Conservation (phyloP, 192 early-diverging fungal genomes). For the Funneliformis geosporum region DNA sequence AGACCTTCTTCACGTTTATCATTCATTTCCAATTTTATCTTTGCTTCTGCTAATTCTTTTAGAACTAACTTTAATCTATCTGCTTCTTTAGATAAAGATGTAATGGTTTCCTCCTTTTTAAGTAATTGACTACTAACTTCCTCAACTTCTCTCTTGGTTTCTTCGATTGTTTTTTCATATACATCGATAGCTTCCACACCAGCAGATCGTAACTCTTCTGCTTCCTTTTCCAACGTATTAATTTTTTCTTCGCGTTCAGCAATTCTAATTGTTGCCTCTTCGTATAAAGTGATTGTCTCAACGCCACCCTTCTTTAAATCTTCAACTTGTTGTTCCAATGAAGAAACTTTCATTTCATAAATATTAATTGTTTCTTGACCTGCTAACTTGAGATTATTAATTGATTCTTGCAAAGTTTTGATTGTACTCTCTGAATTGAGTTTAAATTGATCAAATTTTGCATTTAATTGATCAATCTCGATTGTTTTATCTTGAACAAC, state of each 20-base stretch:
- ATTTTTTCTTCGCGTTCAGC: slow-evolving; percentile 41
- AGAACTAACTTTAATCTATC: slow-evolving; percentile 6
- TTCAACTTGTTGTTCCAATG: slow-evolving; percentile 39
- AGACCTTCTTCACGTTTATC: slow-evolving; percentile 28
- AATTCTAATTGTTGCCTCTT: slow-evolving; percentile 36
- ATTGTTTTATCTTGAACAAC: slow-evolving; percentile 40
- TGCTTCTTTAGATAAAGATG: not conserved
- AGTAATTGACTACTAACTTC: slow-evolving; percentile 23
- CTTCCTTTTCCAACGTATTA: slow-evolving; percentile 36
- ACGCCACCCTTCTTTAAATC: slow-evolving; percentile 40
- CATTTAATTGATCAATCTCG: slow-evolving; percentile 24
- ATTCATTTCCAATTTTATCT: slow-evolving; percentile 30
- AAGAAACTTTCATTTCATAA: slow-evolving; percentile 42
- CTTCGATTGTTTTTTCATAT: slow-evolving; percentile 46
- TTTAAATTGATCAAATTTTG: slow-evolving; percentile 1
- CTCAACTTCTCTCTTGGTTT: slow-evolving; percentile 43
- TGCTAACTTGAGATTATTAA: slow-evolving; percentile 45
- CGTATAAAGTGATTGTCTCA: slow-evolving; percentile 22
- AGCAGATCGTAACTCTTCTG: slow-evolving; percentile 29
- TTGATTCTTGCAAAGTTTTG: slow-evolving; percentile 31
- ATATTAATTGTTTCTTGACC: slow-evolving; percentile 50
- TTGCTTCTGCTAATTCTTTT: slow-evolving; percentile 37
- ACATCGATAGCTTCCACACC: slow-evolving; percentile 49
- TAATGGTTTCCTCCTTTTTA: slow-evolving; percentile 29
- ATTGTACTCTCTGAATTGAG: slow-evolving; percentile 4